Conservation (phyloP, 768 basidiomycete species). For the Cyathus striatus region DNA sequence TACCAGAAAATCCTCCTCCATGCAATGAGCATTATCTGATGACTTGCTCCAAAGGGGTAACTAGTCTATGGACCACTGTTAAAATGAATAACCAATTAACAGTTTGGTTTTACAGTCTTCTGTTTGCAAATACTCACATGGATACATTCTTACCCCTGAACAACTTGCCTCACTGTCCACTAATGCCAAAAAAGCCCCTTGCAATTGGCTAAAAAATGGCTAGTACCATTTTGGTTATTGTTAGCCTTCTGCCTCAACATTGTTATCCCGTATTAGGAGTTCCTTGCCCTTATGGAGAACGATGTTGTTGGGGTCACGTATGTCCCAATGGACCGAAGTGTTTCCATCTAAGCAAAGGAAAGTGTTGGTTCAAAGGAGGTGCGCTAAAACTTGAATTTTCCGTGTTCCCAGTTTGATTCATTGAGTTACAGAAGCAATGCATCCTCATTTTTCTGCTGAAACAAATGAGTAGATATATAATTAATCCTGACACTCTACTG, state of each 20-base stretch:
- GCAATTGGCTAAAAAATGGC: constrained; percentile 82
- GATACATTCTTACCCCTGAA: constrained; percentile 66
- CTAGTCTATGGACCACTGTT: background rate
- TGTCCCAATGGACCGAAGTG: constrained; percentile 78
- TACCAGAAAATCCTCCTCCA: constrained; percentile 71
- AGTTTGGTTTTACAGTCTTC: constrained; percentile 40
- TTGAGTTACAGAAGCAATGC: constrained; percentile 35
- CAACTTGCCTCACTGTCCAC: constrained; percentile 66
- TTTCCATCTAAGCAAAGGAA: constrained; percentile 69
- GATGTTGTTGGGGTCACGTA: constrained; percentile 80
- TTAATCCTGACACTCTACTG: too few species aligned
- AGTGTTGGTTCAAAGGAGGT: constrained; percentile 87
- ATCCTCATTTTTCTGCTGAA: constrained; percentile 19
- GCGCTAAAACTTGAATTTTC: constrained; percentile 9
- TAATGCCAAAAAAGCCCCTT: constrained; percentile 83
- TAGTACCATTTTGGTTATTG: constrained; percentile 6
- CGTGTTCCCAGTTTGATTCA: constrained; percentile 1
- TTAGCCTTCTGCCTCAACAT: background rate
- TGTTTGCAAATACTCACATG: constrained; percentile 81
- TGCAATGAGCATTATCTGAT: constrained; percentile 85
- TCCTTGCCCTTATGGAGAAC: constrained; percentile 68
- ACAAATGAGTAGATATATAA: too few species aligned
- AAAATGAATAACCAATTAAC: too few species aligned
- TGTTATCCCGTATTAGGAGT: constrained; percentile 37
- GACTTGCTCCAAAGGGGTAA: constrained; percentile 74